A percentile compares a stretch with the other conserved stretches of the same genome.
Conservation (phyloP, 352 stramenopile species). For the Phytophthora pluvialis region DNA sequence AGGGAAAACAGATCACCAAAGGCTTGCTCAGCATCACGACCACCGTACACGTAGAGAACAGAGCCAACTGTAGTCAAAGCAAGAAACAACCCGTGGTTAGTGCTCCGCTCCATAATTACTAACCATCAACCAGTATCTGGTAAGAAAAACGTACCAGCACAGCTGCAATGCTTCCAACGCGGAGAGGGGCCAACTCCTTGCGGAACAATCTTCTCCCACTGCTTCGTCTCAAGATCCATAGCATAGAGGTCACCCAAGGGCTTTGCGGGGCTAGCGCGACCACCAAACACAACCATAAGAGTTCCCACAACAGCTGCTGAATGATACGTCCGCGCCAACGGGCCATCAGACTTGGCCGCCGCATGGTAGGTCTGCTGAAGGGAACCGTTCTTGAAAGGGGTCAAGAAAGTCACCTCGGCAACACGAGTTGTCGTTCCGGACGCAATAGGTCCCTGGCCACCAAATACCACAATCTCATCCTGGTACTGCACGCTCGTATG, state of each 20-base stretch:
- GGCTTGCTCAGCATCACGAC: constrained; percentile 68
- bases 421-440: constrained; percentile 69
- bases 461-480: constrained; percentile 65
- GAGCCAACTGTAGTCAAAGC: constrained; percentile 51
- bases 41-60: constrained; percentile 76
- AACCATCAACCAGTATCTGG: not conserved
- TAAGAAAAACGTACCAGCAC: constrained; percentile 50
- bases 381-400: constrained; percentile 21
- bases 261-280: constrained; percentile 71
- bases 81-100: constrained; percentile 9
- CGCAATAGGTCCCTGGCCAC: constrained; percentile 64
- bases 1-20: constrained; percentile 78
- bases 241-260: constrained; percentile 70
- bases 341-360: constrained; percentile 19
- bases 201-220: constrained; percentile 46
- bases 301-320: constrained; percentile 57
- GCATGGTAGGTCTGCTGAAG: constrained; percentile 43
- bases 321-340: constrained; percentile 78
- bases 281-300: constrained; percentile 84
- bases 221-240: constrained; percentile 55
- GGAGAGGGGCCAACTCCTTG: constrained; percentile 45
- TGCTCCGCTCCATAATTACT: not conserved
- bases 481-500: constrained; percentile 64
- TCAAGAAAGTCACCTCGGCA: constrained; percentile 53
- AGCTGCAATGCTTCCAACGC: constrained; percentile 79